These are phyloP conservation scores for Auricularia auricula-judae DNA, from an alignment of 768 basidiomycete species.

Conservation along the genomic window DNA sequence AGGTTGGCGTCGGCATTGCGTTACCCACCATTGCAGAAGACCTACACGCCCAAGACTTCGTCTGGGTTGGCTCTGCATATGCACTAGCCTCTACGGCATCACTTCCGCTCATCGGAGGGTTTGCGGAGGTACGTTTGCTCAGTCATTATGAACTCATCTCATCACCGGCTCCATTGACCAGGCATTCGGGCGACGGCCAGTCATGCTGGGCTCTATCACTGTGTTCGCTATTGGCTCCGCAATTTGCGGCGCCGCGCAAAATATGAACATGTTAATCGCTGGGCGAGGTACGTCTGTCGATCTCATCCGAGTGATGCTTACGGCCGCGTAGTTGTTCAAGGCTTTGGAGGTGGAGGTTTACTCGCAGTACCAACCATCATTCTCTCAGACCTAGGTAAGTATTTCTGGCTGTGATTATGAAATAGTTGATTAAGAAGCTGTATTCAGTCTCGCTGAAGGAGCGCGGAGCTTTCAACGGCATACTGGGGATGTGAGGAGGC, in stretches of 20 bases:
- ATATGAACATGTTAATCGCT: neutral
- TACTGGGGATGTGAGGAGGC: neutral
- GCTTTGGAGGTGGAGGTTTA: slow-evolving; percentile 7
- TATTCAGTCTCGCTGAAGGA: neutral
- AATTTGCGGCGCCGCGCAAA: neutral
- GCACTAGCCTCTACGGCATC: slow-evolving; percentile 25
- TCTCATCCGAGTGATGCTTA: neutral
- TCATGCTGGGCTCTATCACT: neutral
- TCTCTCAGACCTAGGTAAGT: slow-evolving; percentile 3
- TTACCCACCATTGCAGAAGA: slow-evolving; percentile 14
- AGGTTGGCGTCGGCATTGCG: slow-evolving; percentile 16
- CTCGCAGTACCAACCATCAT: slow-evolving; percentile 4
- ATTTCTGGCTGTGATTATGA: no score
- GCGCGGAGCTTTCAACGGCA: neutral
- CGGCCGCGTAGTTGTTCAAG: slow-evolving; percentile 2
- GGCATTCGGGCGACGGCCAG: neutral
- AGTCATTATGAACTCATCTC: neutral
- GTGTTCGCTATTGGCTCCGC: neutral
- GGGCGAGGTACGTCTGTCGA: slow-evolving; percentile 8
- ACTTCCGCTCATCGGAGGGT: slow-evolving; percentile 22
- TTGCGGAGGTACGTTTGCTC: slow-evolving; percentile 14
- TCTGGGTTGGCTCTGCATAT: slow-evolving; percentile 23
- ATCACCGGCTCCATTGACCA: neutral
- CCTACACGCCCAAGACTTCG: slow-evolving; percentile 13
- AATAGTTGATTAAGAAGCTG: no score